Conservation (phyloP, 192 early-diverging fungal species). For the Phlyctochytrium arcticum region DNA sequence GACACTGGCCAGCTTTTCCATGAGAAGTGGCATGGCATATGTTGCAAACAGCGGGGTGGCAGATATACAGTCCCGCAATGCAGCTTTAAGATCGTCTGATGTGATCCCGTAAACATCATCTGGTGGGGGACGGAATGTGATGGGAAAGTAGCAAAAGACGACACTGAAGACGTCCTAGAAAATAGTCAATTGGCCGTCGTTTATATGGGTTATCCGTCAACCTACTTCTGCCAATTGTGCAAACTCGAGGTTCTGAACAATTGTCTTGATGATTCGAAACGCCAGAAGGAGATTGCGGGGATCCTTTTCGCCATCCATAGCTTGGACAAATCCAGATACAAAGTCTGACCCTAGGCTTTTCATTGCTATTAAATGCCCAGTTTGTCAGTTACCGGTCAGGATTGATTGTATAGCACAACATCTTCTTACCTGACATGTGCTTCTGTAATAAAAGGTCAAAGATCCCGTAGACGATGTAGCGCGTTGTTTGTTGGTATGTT, state of each 20-base stretch:
- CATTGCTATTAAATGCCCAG: conserved; percentile 57
- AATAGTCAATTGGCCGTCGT: too few relatives aligned
- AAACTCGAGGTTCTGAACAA: conserved; percentile 76
- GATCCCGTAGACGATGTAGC: conserved; percentile 69
- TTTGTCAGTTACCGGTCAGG: not conserved
- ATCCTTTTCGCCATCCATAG: conserved; percentile 98
- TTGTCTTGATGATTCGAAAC: conserved; percentile 70
- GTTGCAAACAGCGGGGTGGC: conserved; percentile 53
- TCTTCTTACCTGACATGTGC: conserved; percentile 51
- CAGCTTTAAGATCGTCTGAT: conserved; percentile 81
- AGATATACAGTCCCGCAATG: conserved; percentile 73
- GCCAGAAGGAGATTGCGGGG: conserved; percentile 89
- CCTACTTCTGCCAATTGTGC: conserved; percentile 68
- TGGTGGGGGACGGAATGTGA: conserved; percentile 94
- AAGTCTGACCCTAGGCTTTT: conserved; percentile 64
- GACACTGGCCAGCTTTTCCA: conserved; percentile 86
- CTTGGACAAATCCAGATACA: conserved; percentile 77
- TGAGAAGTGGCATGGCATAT: conserved; percentile 76
- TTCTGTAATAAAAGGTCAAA: conserved; percentile 65
- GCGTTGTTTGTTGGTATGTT: conserved; percentile 79
- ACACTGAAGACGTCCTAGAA: conserved; percentile 92
- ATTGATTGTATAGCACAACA: not conserved
- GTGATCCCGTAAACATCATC: conserved; percentile 95
- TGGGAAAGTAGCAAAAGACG: conserved; percentile 99
- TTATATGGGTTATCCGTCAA: too few relatives aligned